Evolutionary conservation across 2,329 filamentous ascomycete species (phyloP), one percentile per base, ranked within the genome.

Genomic region (Trichophyton simii): DNA sequence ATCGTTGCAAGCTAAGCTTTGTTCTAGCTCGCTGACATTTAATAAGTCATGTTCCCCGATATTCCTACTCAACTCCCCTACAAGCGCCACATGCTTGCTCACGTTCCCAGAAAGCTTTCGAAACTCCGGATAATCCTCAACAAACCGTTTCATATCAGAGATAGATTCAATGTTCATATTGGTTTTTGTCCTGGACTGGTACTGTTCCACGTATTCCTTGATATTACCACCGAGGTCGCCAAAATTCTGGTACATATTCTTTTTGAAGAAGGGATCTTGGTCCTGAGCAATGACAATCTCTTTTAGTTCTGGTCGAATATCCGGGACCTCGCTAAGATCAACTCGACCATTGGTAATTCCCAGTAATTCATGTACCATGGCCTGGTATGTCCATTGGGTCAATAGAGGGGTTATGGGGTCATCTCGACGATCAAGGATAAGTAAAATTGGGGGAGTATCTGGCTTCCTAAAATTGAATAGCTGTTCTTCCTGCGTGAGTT

Each of bases 171-270:
- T 91, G 71, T 96, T 94, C 72, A 91, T 89, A 68, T 87, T 96
- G 68, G 87, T 96, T 71, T 97, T 92, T n/a, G 92, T 96, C 73
- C 95, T 96, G 11, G 88, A 90, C 68, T 97, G 94, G 70, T 97
- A 99, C 71, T 97, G 94, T 71, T 96, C 91, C 61, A 99, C 94
- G 68, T 99, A 99, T 82, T 96, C 91, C 73, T 97, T 97, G 71
- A 96, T 96, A 67, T 95, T 96, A 46, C 92, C 88, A 9, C 94
- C 91, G 4, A 99, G 81, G 67, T 97, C 91, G 60, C 92, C 91
- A 73, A 97, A 99, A 72, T 97, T 97, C 69, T 96, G 83, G 68
- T 91, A 97, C 91, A 97, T 97, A 74, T 97, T 97, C 78, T 96
- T 96, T 75, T 87, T 96, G 79, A 99, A 99, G 77, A 99, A 99